phyloP scores from a whole-genome alignment of 1,284 basidiomycete genomes.

The Ceratobasidium papillatum region DNA sequence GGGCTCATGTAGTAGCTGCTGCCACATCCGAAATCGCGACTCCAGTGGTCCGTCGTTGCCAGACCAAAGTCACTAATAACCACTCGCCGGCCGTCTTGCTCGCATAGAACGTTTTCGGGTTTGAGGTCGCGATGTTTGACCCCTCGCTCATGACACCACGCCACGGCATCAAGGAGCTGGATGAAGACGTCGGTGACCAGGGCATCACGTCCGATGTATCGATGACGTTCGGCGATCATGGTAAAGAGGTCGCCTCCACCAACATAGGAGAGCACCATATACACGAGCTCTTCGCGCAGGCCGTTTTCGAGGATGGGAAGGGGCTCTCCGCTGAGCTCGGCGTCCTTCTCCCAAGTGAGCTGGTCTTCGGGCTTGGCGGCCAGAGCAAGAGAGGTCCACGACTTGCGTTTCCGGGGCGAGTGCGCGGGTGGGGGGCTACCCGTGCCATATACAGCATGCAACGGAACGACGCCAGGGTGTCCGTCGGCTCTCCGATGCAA shows the following conservation, averaged over 20 bases:
- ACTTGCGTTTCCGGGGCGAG: slow-evolving; percentile 50
- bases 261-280: slow-evolving; percentile 41
- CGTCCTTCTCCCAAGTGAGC: slow-evolving; percentile 28
- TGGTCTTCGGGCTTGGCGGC: slow-evolving; percentile 17
- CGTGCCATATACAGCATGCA: slow-evolving; percentile 87
- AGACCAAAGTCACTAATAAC: slow-evolving; percentile 97
- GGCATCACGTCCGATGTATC: slow-evolving; percentile 38
- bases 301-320: slow-evolving; percentile 34
- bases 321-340: slow-evolving; percentile 39
- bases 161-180: slow-evolving; percentile 42
- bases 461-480: slow-evolving; percentile 86
- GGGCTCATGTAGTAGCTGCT: slow-evolving; percentile 98
- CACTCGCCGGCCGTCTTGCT: slow-evolving; percentile 69
- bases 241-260: slow-evolving; percentile 43
- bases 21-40: slow-evolving; percentile 93
- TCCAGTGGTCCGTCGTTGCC: slow-evolving; percentile 88
- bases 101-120: slow-evolving; percentile 95
- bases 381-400: slow-evolving; percentile 55
- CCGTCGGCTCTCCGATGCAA: slow-evolving; percentile 67
- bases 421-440: slow-evolving; percentile 65
- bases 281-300: slow-evolving; percentile 36
- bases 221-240: slow-evolving; percentile 41
- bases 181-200: slow-evolving; percentile 35
- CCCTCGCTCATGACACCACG: slow-evolving; percentile 51
- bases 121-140: slow-evolving; percentile 98